Conservation (phyloP, 2,329 filamentous ascomycete genomes). For the Didymella glomerata region DNA sequence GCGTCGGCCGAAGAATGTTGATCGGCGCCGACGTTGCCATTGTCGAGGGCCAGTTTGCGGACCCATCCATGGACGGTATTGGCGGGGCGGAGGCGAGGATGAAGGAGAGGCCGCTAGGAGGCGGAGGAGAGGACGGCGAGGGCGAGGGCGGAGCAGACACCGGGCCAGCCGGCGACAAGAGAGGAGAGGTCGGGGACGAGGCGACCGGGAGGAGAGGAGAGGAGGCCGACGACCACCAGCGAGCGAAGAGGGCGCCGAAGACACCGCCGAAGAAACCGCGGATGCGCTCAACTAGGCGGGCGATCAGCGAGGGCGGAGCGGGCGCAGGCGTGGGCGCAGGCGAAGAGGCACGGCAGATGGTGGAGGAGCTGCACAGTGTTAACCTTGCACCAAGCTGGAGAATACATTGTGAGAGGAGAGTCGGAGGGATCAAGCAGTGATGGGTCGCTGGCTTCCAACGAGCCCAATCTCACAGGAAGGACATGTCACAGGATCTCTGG, state of each 20-base stretch:
- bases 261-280: neutral
- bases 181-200: neutral
- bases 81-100: neutral
- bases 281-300: neutral
- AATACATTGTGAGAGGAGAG: neutral
- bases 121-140: neutral
- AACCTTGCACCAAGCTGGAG: neutral
- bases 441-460: neutral
- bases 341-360: neutral
- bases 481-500: neutral
- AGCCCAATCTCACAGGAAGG: neutral
- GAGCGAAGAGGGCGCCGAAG: neutral
- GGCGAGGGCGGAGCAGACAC: neutral
- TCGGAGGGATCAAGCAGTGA: neutral
- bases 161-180: neutral
- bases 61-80: neutral
- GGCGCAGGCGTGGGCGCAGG: neutral
- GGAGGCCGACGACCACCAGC: neutral
- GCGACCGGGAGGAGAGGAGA: neutral
- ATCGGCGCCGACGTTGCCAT: neutral
- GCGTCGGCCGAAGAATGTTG: neutral
- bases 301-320: neutral
- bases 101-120: neutral
- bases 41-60: neutral
- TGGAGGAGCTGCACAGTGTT: neutral